Conservation (phyloP, 768 basidiomycete species). For the Suillus luteus region DNA sequence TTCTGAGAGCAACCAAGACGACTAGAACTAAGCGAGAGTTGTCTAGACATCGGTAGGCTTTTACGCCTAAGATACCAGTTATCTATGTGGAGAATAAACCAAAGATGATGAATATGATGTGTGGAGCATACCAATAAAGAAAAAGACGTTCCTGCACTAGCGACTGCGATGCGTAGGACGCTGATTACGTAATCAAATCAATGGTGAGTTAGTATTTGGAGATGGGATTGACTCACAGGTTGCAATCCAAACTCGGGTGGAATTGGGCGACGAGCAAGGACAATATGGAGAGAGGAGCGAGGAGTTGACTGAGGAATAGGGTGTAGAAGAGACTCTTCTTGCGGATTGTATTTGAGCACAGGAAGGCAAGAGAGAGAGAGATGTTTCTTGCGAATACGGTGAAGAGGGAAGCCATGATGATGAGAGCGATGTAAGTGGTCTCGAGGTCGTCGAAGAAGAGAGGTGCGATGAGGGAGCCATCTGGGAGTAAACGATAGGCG, state of each 20-base stretch:
- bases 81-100: conserved; percentile 39
- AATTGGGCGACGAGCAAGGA: conserved; percentile 52
- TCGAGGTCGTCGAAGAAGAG: conserved; percentile 46
- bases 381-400: conserved; percentile 58
- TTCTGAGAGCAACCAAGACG: conserved; percentile 44
- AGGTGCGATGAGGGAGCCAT: conserved; percentile 61
- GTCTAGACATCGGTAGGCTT: conserved; percentile 66
- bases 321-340: conserved; percentile 60
- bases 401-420: conserved; percentile 50
- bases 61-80: conserved; percentile 63
- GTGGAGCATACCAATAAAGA: conserved; percentile 39
- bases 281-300: conserved; percentile 47
- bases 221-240: conserved; percentile 40
- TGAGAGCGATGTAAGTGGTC: conserved; percentile 43
- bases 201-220: not conserved
- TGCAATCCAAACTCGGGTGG: conserved; percentile 42
- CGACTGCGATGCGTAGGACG: conserved; percentile 39
- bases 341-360: conserved; percentile 56
- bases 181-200: conserved; percentile 24
- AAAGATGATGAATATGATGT: not conserved
- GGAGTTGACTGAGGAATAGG: conserved; percentile 54
- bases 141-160: conserved; percentile 39
- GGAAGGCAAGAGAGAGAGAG: conserved; percentile 49
- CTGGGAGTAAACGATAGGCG: conserved; percentile 44
- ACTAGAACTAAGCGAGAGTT: conserved; percentile 55